These are phyloP conservation scores for Curvularia sp. DNA, from an alignment of 2,329 filamentous ascomycete species.

Conservation along the genomic window DNA sequence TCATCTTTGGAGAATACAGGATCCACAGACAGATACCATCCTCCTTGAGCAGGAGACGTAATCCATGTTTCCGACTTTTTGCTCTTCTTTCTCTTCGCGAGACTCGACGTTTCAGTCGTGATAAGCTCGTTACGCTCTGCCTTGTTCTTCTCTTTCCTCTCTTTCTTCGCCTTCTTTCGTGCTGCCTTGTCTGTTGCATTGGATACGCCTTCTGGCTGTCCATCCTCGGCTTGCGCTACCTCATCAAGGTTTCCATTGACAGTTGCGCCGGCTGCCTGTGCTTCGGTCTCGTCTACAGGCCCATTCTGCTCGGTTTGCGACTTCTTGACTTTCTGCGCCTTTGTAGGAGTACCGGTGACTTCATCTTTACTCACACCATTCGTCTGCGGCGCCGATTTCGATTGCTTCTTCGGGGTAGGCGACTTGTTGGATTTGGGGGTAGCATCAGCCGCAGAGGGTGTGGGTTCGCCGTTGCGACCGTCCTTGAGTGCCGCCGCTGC, in stretches of 20 bases:
- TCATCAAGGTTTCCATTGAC: neutral
- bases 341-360: slow-evolving; percentile 17
- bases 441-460: slow-evolving; percentile 20
- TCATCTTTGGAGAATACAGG: slow-evolving; percentile 66
- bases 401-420: slow-evolving; percentile 20
- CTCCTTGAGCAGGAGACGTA: slow-evolving; percentile 59
- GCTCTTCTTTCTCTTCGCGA: slow-evolving; percentile 32
- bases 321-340: slow-evolving; percentile 16
- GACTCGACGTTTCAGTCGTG: slow-evolving; percentile 3
- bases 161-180: slow-evolving; percentile 23
- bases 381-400: slow-evolving; percentile 20
- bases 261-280: slow-evolving; percentile 11
- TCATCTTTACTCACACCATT: slow-evolving; percentile 19
- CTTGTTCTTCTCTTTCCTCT: slow-evolving; percentile 14
- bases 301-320: slow-evolving; percentile 7
- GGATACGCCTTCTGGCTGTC: slow-evolving; percentile 7
- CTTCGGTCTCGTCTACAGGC: neutral
- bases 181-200: slow-evolving; percentile 15
- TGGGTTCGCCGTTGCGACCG: slow-evolving; percentile 24
- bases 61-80: slow-evolving; percentile 32
- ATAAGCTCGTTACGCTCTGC: slow-evolving; percentile 8
- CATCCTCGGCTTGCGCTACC: neutral
- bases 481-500: slow-evolving; percentile 21
- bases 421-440: slow-evolving; percentile 23
- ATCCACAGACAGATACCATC: slow-evolving; percentile 63